Evolutionary conservation across 805 yeast species (phyloP).

Genomic region (Candida taoyuanica): DNA sequence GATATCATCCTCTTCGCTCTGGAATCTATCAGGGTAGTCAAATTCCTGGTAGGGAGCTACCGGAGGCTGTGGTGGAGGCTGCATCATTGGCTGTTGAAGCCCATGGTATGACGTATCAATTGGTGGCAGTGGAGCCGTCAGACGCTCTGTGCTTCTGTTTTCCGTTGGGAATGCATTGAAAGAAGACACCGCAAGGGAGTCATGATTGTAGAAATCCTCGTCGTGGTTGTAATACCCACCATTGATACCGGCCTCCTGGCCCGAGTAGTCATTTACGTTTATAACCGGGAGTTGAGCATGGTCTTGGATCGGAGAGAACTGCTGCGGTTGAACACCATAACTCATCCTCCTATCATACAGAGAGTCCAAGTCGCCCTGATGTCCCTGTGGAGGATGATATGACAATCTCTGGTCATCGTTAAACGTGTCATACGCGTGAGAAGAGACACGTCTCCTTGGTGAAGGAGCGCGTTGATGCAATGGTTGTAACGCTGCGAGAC

Average conservation of each 20-base stretch:
- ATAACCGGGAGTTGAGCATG: conserved; percentile 18
- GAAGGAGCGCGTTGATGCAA: conserved; percentile 14
- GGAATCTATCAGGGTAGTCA: conserved; percentile 9
- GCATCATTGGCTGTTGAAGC: background rate
- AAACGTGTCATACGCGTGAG: conserved; percentile 2
- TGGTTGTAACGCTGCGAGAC: conserved; percentile 10
- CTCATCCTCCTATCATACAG: conserved; percentile 3
- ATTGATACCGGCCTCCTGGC: no score
- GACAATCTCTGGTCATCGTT: conserved; percentile 7
- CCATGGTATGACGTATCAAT: conserved; percentile 10
- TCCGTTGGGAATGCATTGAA: conserved; percentile 24
- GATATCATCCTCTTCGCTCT: conserved; percentile 35
- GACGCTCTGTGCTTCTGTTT: conserved; percentile 6
- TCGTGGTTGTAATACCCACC: conserved; percentile 11
- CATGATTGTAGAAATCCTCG: conserved; percentile 16
- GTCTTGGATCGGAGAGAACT: conserved; percentile 25
- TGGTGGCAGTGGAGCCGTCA: conserved; percentile 12
- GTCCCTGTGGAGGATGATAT: conserved; percentile 6
- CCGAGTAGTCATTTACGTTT: conserved; percentile 6
- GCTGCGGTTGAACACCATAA: conserved; percentile 14
- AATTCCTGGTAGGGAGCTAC: conserved; percentile 2
- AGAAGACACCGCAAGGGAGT: conserved; percentile 11
- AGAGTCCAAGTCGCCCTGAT: conserved; percentile 2
- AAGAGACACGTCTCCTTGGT: conserved; percentile 6
- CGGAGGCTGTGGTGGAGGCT: conserved; percentile 6